phyloP scores from a whole-genome alignment of 2,329 filamentous ascomycete genomes.

The Fusarium pseudograminearum region DNA sequence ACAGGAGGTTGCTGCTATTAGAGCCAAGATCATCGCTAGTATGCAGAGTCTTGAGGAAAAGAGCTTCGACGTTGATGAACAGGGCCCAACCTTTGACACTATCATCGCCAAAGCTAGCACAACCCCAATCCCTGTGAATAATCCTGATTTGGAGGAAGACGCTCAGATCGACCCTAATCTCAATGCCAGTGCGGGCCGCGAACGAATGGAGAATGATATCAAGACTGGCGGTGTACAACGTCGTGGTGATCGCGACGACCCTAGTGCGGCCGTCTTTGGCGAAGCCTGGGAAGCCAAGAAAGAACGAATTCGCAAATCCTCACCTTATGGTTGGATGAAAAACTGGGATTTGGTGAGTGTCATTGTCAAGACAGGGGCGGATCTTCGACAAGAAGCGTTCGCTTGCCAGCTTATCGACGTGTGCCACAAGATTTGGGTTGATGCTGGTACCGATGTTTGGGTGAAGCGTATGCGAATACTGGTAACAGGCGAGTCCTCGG shows the following conservation, averaged over 20 bases:
- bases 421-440: slow-evolving; percentile 84
- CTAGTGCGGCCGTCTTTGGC: slow-evolving; percentile 86
- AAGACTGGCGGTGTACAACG: slow-evolving; percentile 86
- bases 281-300: slow-evolving; percentile 89
- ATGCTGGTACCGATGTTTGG: slow-evolving; percentile 82
- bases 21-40: slow-evolving; percentile 88
- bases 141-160: slow-evolving; percentile 68
- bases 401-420: slow-evolving; percentile 86
- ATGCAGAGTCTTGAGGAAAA: slow-evolving; percentile 91
- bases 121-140: slow-evolving; percentile 54
- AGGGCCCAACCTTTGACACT: slow-evolving; percentile 80
- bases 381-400: slow-evolving; percentile 86
- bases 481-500: slow-evolving; percentile 86
- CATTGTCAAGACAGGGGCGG: slow-evolving; percentile 87
- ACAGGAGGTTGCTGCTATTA: slow-evolving; percentile 84
- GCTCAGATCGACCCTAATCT: slow-evolving; percentile 63
- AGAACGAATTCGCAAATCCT: slow-evolving; percentile 84
- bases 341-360: slow-evolving; percentile 90
- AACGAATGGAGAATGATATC: slow-evolving; percentile 89
- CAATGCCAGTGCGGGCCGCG: slow-evolving; percentile 79
- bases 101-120: slow-evolving; percentile 81
- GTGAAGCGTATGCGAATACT: slow-evolving; percentile 89
- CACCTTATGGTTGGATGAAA: slow-evolving; percentile 89
- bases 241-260: slow-evolving; percentile 85
- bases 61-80: slow-evolving; percentile 81